Percentiles rank a stretch among this genome's conserved stretches.
Conservation (phyloP, 2,329 filamentous ascomycete species). For the Hypocreales sp. region DNA sequence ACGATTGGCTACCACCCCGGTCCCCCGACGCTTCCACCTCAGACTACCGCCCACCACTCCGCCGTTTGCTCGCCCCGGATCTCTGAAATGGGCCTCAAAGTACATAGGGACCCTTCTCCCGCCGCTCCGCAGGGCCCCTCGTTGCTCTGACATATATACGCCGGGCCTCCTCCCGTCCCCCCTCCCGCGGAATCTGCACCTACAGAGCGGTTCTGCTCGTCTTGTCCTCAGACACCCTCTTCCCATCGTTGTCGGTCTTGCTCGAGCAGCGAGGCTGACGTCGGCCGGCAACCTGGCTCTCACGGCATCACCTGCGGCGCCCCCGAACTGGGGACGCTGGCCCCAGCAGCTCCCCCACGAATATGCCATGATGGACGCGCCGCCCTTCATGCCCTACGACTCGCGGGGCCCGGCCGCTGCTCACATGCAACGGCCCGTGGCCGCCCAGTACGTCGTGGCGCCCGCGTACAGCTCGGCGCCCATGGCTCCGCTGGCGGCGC, state of each 20-base stretch:
- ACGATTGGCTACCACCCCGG: slow-evolving; percentile 18
- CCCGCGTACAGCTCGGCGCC: slow-evolving; percentile 26
- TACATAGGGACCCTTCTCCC: slow-evolving; percentile 8
- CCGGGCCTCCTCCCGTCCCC: slow-evolving; percentile 3
- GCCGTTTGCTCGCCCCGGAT: slow-evolving; percentile 1
- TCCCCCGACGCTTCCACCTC: slow-evolving; percentile 10
- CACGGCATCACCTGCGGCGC: slow-evolving; percentile 25
- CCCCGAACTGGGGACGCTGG: slow-evolving; percentile 40
- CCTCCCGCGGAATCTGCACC: too few species aligned
- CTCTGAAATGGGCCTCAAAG: slow-evolving; percentile 1
- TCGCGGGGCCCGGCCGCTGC: slow-evolving; percentile 20
- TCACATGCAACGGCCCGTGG: slow-evolving; percentile 26
- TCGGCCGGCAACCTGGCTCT: slow-evolving; percentile 25
- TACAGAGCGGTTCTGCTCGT: too few species aligned
- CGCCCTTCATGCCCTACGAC: slow-evolving; percentile 33
- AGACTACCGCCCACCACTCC: not conserved
- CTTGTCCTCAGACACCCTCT: slow-evolving; percentile 1
- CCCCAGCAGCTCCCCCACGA: slow-evolving; percentile 30
- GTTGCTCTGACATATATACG: slow-evolving; percentile 8
- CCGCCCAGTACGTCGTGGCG: slow-evolving; percentile 30
- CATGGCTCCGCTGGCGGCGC: slow-evolving; percentile 23
- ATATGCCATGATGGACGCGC: slow-evolving; percentile 32
- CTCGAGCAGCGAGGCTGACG: slow-evolving; percentile 9
- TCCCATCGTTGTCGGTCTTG: slow-evolving; percentile 8
- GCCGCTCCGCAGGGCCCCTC: slow-evolving; percentile 4